Base-by-base conservation (phyloP, 805 yeast genomes). In the Maudiozyma turicensis region DNA sequence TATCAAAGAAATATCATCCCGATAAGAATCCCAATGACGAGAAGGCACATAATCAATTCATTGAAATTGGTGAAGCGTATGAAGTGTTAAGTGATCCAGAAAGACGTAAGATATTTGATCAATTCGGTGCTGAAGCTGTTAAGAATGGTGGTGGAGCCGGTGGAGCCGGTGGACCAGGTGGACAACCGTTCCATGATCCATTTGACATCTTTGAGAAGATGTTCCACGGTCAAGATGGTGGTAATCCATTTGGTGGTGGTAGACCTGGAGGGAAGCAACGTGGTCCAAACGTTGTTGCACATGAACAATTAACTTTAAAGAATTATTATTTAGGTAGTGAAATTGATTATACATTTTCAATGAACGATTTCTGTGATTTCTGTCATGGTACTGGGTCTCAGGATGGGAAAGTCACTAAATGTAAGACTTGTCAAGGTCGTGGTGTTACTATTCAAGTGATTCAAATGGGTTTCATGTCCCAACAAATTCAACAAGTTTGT, bases 61-160 rank as follows among this genome's bases (percentile, higher is more conserved):
- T 93, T 46, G 95, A 89, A 66, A 77, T 93, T 31, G 95, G 95
- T 13, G 95, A 85, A 60, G 98, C 98, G 0, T 91, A 91, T 65
- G 96, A 89, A 48, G 85, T 88, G 10, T 73, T 89, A 52, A 76
- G 80, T 54, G 87, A 88, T 62, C 63, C 75, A 5, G 86, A 85
- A 49, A 85, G 86, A 66, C 76, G 84, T 51, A 58, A 72, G 30
- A 72, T 80, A 10, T 90, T 81, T 65, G 95, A 90, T 65, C 71
- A 72, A 44, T 85, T 72, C 59, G 99, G 99, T 32, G 80, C 77
- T 51, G 91, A 82, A 43, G 93, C 84, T 0, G 60, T 86, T 44
- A 74, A 81, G 60, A 73, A 74, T 53, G 84, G 84, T 39, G 83
- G 83, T 2, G 68, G 54, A 11, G 83, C 83, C 3, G 68, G 54